Base-by-base conservation (phyloP, 192 early-diverging fungal genomes). In the Linnemannia hyalina region DNA sequence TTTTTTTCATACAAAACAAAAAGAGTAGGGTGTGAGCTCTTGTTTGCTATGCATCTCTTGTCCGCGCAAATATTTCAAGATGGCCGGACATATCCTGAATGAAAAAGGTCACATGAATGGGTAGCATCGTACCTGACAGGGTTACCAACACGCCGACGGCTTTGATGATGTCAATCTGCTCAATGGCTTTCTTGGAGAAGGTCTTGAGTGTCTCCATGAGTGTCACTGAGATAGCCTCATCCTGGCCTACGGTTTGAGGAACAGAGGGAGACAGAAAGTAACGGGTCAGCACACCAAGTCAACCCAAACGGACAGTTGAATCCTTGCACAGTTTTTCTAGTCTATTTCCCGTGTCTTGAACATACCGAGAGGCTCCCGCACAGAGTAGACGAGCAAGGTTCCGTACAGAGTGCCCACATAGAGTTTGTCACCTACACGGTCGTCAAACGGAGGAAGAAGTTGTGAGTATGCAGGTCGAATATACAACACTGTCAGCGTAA, bases 121-220 rank as follows among this genome's bases (percentile, higher is more conserved):
- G 18, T 7, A 57, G 22, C 26, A 18, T 42, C 77, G 57, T 83
- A 92, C 92, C 92, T 63, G 95, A 91, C 74, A 95, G 85, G 1
- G 93, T 92, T 9, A 96, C 94, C 41, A 96, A 85, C 6, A 95
- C 89, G 52, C 90, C 92, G 16, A 95, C 93, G 73, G 95, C 94
- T 44, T 95, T 95, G 74, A 96, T 93, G 8, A 95, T 90, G 74
- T 93, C 94, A 52, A 96, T 83, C 41, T 95, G 94, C 77, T 95
- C 95, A 57, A 96, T 92, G 13, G 94, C 87, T 69, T 88, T 92
- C 76, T 92, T 92, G 20, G 94, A 92, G 87, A 96, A 96, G 13
- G 87, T 90, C 86, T 95, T 95, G 32, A 90, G 88, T 4, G 94
- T 94, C 55, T 95, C 92, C 15, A 91, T 81, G 16, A 95, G 89